Base-by-base conservation (phyloP, 192 early-diverging fungal species). In the Gonapodya prolifera region DNA sequence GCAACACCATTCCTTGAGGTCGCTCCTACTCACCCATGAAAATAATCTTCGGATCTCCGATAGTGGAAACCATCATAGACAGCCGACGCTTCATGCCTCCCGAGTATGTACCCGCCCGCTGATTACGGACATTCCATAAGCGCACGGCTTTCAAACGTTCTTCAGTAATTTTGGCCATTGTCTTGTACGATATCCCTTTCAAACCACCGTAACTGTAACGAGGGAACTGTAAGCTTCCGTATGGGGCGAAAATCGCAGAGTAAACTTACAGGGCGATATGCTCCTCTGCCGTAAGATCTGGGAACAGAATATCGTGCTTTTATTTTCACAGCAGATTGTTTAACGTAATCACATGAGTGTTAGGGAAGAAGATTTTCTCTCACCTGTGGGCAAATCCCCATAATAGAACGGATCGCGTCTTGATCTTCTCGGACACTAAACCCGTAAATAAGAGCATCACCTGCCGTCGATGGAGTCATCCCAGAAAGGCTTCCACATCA, bases 31-130 rank as follows among this genome's bases (percentile, higher is more conserved):
- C 91, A 78, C 91, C 91, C 80, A 92, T 76, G 74, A 92, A 83
- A 23, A 92, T 84, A 75, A 93, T 89, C 70, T 82, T 80, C 13
- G 91, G 91, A 77, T 92, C 89, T 28, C 91, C 90, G 70, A 94
- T 89, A 0, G 90, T 90, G 16, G 92, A 87, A 75, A 94, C 91
- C 34, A 91, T 83, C 77, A 92, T 82, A 8, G 87, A 90, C 36
- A 94, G 79, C 70, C 90, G 85, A 30, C 92, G 83, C 81, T 92
- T 92, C 92, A 91, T 92, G 23, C 91, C 89, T 32, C 90, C 92
- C 45, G 89, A 91, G 79, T 90, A 94, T 0, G 88, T 91, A 32
- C 88, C 87, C 32, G 89, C 85, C 0, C 84, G 84, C 30, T 83
- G 84, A 75, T 91, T 83, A 70, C 84, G 85, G 35, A 93, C 92